Evolutionary conservation across 768 basidiomycete genomes (phyloP).

Genomic region (Pleurotus platypus): DNA sequence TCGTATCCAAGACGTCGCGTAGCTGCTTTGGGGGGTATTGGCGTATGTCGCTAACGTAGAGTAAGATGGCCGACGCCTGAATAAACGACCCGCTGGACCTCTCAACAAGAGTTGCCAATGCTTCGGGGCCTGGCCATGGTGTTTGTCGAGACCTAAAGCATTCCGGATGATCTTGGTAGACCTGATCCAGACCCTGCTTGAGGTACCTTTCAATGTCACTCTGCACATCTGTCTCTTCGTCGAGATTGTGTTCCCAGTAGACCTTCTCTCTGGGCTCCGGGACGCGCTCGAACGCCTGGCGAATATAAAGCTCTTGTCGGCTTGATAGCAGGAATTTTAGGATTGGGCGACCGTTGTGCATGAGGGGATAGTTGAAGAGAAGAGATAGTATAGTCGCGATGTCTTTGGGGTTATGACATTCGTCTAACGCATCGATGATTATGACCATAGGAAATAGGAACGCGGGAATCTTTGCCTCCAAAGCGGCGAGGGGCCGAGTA

Average conservation of each 20-base stretch:
- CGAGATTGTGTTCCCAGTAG: neutral
- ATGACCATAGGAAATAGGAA: conserved; percentile 3
- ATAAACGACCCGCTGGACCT: neutral
- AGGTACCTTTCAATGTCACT: neutral
- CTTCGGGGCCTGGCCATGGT: neutral
- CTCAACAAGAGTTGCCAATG: neutral
- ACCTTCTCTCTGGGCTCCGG: neutral
- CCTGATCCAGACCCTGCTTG: neutral
- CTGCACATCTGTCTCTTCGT: neutral
- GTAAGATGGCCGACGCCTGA: neutral
- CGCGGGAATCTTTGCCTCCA: neutral
- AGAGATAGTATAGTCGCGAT: neutral
- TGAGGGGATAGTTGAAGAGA: neutral
- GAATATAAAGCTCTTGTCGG: neutral
- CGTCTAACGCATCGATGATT: conserved; percentile 10
- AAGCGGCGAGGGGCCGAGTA: neutral
- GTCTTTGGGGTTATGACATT: conserved; percentile 1
- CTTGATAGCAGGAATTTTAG: neutral
- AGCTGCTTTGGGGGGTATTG: neutral
- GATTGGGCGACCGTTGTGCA: neutral
- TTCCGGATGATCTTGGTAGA: neutral
- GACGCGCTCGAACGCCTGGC: neutral
- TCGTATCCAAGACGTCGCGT: neutral
- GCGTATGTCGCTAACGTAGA: neutral
- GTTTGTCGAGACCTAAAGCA: neutral